Conservation (phyloP, 140 eudicot genomes). For the Erigeron philadelphicus region DNA sequence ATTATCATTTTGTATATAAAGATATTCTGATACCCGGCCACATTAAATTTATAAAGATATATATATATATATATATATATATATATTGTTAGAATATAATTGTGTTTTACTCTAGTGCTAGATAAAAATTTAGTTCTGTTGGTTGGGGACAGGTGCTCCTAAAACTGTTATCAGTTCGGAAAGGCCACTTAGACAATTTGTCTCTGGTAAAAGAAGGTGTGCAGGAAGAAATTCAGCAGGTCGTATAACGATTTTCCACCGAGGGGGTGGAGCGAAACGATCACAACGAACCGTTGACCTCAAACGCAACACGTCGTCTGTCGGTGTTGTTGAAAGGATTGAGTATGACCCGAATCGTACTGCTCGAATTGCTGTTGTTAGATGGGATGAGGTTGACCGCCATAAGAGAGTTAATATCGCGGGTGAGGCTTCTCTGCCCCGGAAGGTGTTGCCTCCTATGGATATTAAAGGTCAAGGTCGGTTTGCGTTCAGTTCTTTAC, state of each 20-base stretch:
- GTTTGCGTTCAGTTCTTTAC: slow-evolving; percentile 38
- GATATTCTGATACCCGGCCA: too few species aligned
- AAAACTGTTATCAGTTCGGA: slow-evolving; percentile 15
- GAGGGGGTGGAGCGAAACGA: slow-evolving; percentile 48
- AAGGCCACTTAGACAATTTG: slow-evolving; percentile 37
- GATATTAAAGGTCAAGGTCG: slow-evolving; percentile 22
- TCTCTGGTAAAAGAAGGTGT: slow-evolving; percentile 31
- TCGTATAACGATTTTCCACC: slow-evolving; percentile 44
- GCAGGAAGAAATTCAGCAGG: slow-evolving; percentile 50
- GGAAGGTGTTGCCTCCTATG: slow-evolving; percentile 28
- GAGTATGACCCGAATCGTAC: slow-evolving; percentile 64
- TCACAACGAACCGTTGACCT: slow-evolving; percentile 40
- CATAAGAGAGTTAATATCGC: slow-evolving; percentile 21
- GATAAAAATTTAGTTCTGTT: too few species aligned
- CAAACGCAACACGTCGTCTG: slow-evolving; percentile 43
- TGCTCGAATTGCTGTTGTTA: slow-evolving; percentile 51
- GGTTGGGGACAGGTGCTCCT: slow-evolving; percentile 22
- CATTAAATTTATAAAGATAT: too few species aligned
- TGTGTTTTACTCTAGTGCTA: too few species aligned
- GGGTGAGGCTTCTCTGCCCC: slow-evolving; percentile 23
- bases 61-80: too few species aligned
- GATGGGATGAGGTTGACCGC: slow-evolving; percentile 41
- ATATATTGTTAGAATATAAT: too few species aligned
- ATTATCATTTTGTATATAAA: too few species aligned
- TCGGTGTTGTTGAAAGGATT: slow-evolving; percentile 50